These are phyloP conservation scores for Hypoxylon fuscum DNA, from an alignment of 495 filamentous ascomycete genomes.

Conservation along the genomic window DNA sequence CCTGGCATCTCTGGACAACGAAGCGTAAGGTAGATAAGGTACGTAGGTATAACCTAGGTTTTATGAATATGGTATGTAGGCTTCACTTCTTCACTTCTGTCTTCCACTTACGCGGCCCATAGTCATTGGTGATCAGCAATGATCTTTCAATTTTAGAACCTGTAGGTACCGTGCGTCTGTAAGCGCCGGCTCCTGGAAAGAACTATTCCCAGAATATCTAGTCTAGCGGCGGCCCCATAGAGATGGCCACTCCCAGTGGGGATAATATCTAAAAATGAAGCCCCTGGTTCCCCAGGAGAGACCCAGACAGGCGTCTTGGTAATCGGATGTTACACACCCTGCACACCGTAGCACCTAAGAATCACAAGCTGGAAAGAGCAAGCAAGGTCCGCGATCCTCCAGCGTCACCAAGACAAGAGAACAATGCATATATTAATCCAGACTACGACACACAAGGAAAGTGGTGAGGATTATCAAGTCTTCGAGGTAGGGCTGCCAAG, in stretches of 20 bases:
- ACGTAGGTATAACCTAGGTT: too few species aligned
- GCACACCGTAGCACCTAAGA: constrained; percentile 3
- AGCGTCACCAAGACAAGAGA: not conserved
- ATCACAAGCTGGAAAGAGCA: not conserved
- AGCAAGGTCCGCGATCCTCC: constrained; percentile 4
- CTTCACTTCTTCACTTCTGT: too few species aligned
- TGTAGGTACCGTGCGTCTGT: not conserved
- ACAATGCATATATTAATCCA: not conserved
- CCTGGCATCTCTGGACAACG: too few species aligned
- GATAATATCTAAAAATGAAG: not conserved
- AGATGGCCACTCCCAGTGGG: not conserved
- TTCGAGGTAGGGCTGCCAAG: not conserved
- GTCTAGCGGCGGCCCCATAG: not conserved
- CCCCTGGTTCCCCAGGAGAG: too few species aligned
- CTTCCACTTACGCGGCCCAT: too few species aligned
- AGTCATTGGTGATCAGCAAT: too few species aligned
- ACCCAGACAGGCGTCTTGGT: not conserved
- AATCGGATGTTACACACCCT: not conserved
- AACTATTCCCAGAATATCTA: not conserved
- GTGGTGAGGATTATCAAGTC: not conserved
- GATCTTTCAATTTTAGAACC: too few species aligned
- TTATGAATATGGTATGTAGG: too few species aligned
- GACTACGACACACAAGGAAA: not conserved
- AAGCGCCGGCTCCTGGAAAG: constrained; percentile 7
- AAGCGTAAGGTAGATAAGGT: too few species aligned